Evolutionary conservation across 1,139 yeast genomes (phyloP).

Genomic region (Sugiyamaella neomexicana): DNA sequence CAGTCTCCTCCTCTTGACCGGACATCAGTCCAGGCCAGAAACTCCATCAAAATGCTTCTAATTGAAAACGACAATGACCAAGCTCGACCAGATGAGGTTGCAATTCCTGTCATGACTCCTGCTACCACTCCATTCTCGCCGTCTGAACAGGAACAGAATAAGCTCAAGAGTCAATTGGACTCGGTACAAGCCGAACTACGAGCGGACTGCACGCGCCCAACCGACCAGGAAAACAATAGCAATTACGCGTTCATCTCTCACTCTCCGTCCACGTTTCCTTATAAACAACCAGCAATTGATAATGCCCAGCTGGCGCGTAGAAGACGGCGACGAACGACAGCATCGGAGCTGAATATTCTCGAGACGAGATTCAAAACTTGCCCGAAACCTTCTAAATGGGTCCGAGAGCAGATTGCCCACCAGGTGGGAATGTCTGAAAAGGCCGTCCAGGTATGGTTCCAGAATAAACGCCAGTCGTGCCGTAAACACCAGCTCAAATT

Average conservation of each 20-base stretch:
- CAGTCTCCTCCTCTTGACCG: conserved; percentile 1
- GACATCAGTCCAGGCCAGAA: conserved; percentile 6
- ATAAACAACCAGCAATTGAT: conserved; percentile 81
- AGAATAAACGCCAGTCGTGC: conserved; percentile 84
- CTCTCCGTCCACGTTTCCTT: conserved; percentile 73
- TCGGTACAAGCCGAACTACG: conserved; percentile 4
- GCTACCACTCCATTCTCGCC: conserved; percentile 22
- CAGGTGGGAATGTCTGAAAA: conserved; percentile 91
- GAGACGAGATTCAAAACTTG: conserved; percentile 76
- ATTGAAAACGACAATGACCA: conserved; percentile 17
- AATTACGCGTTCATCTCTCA: conserved; percentile 82
- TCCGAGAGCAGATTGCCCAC: conserved; percentile 73
- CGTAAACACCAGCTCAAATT: conserved; percentile 53
- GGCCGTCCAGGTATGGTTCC: conserved; percentile 98
- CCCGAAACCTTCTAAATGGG: conserved; percentile 74
- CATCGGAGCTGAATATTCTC: conserved; percentile 75
- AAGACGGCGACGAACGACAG: conserved; percentile 92
- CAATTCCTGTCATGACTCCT: conserved; percentile 18
- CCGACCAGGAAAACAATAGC: background rate
- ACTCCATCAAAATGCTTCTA: conserved; percentile 17
- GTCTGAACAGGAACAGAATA: conserved; percentile 16
- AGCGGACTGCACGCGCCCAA: background rate
- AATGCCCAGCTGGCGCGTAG: conserved; percentile 89
- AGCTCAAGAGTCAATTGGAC: conserved; percentile 17
- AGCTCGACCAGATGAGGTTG: background rate